Conservation (phyloP, 495 filamentous ascomycete genomes). For the Podospora tetraspora region DNA sequence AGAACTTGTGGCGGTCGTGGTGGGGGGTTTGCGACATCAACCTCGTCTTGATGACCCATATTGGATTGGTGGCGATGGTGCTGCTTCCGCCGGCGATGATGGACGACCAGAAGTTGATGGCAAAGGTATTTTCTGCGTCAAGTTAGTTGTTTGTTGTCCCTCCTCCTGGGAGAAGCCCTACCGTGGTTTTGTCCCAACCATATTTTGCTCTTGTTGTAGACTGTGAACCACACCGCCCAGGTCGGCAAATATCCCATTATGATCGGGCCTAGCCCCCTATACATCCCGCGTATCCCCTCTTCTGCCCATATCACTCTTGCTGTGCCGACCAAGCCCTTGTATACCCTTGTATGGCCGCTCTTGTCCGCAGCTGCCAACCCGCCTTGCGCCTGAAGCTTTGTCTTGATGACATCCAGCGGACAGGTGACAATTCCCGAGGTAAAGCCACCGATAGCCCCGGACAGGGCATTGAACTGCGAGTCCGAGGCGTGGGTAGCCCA, state of each 20-base stretch:
- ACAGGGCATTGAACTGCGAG: constrained; percentile 57
- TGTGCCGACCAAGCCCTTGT: constrained; percentile 81
- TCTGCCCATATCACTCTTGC: constrained; percentile 76
- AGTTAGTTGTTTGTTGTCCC: constrained; percentile 5
- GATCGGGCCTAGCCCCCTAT: constrained; percentile 89
- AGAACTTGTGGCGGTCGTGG: constrained; percentile 33
- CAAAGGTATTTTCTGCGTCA: constrained; percentile 35
- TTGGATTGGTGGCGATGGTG: constrained; percentile 95
- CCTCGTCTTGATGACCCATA: constrained; percentile 98
- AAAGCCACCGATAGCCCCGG: constrained; percentile 83
- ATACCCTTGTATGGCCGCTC: constrained; percentile 53
- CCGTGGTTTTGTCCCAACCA: constrained; percentile 62
- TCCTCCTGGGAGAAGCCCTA: constrained; percentile 37
- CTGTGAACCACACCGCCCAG: constrained; percentile 95
- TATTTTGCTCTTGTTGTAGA: constrained; percentile 83
- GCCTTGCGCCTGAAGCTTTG: constrained; percentile 93
- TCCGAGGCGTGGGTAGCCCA: constrained; percentile 46
- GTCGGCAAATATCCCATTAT: constrained; percentile 92
- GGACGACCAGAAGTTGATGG: constrained; percentile 64
- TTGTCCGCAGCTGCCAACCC: constrained; percentile 52
- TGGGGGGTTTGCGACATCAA: constrained; percentile 78
- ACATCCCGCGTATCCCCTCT: constrained; percentile 87
- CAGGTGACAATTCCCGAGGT: constrained; percentile 93
- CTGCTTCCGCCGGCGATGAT: constrained; percentile 86
- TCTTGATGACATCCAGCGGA: constrained; percentile 98